These are phyloP conservation scores for Mycena indigotica DNA, from an alignment of 768 basidiomycete genomes.

Conservation along the genomic window DNA sequence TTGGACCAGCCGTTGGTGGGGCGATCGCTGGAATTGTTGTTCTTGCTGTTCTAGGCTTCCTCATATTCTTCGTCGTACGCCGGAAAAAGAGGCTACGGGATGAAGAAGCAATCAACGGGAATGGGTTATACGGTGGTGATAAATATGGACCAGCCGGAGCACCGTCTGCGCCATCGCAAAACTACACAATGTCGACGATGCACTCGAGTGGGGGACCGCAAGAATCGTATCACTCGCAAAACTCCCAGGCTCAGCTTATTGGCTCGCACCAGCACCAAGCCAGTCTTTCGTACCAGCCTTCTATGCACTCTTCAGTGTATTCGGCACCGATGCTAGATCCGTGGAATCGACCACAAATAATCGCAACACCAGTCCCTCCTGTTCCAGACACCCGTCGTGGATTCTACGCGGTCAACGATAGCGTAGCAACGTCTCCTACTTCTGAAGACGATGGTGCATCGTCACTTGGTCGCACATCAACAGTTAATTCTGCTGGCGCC, in stretches of 20 bases:
- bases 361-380: neutral
- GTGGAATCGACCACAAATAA: neutral
- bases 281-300: neutral
- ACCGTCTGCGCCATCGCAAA: neutral
- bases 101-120: neutral
- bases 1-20: slow-evolving; percentile 11
- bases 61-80: slow-evolving; percentile 4
- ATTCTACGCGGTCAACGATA: slow-evolving; percentile 14
- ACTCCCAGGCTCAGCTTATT: neutral
- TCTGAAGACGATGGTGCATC: neutral
- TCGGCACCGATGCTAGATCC: neutral
- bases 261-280: neutral
- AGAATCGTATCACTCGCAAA: neutral
- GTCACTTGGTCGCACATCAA: slow-evolving; percentile 8
- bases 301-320: neutral
- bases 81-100: slow-evolving; percentile 10
- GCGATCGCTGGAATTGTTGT: slow-evolving; percentile 13
- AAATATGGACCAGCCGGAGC: slow-evolving; percentile 6
- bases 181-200: slow-evolving; percentile 1
- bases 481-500: slow-evolving; percentile 11
- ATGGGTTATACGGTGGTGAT: neutral
- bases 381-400: neutral
- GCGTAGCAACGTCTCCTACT: neutral
- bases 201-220: neutral
- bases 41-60: slow-evolving; percentile 3